Base-by-base conservation (phyloP, 306 rosid species). In the Dalbergia oliveri region DNA sequence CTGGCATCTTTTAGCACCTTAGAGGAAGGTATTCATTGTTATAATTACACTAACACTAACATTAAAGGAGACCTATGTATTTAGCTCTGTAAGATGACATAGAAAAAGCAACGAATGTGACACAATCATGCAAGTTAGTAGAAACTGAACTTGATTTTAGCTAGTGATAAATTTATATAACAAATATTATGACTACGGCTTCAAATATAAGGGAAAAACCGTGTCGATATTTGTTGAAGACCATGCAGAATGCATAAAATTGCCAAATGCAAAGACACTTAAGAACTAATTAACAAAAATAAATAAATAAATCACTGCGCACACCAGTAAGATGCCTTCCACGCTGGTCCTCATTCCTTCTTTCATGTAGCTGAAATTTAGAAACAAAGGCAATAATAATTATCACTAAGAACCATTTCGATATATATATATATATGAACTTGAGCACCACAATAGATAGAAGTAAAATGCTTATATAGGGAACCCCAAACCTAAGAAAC, bases 341-440 rank as follows among this genome's bases (percentile, higher is more conserved):
- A 96, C 99, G 49, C 99, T 96, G 35, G 97, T 93, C 86, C 99
- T 87, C 99, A 93, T 93, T 44, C 99, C 99, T 77, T 96, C 99
- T 77, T 96, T 96, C 97, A 91, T 90, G 66, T 96, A 96, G 76
- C 99, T 96, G 90, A 68, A 75, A 54, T 67, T 45, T 10, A 85
- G 14, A 75, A 86, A 73, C 64, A 60, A 63, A 76, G 3, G 5
- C 57, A 23, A 62, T 44, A 62, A 71, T 37, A 50, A 67, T 54
- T 4, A 78, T 35, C 63, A 35, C 56, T 68, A 14, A 68, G 68
- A 74, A 73, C 5, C 0, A 12, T 23, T 50, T 47, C 4, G 53
- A 13, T 47, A 47, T 12, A 47, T 12, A 47, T 12, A 47, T 12
- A 11, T 4, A 47, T 12, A 47, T 15, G 21, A 54, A 67, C 47